Evolutionary conservation across 2,329 filamentous ascomycete species (phyloP).

Genomic region (Hypoxylon sp.): DNA sequence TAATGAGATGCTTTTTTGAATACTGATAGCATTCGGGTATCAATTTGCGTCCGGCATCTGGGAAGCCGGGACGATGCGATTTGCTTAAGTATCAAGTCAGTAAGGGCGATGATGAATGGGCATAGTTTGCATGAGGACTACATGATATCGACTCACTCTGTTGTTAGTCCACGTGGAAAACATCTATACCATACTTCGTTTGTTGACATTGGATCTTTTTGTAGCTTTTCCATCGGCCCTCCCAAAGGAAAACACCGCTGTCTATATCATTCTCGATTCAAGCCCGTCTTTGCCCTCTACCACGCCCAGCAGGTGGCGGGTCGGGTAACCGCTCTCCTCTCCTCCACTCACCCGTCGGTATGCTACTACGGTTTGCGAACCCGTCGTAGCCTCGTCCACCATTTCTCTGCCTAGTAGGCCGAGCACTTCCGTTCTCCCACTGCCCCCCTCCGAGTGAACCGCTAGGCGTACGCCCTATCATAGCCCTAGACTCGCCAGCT

Average conservation of each 20-base stretch:
- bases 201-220: slow-evolving; percentile 5
- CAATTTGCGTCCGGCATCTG: slow-evolving; percentile 1
- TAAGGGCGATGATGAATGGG: background rate
- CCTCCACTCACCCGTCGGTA: slow-evolving; percentile 75
- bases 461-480: slow-evolving; percentile 45
- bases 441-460: slow-evolving; percentile 55
- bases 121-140: background rate
- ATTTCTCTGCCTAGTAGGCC: slow-evolving; percentile 55
- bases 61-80: slow-evolving; percentile 1
- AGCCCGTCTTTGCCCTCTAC: slow-evolving; percentile 64
- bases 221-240: slow-evolving; percentile 5
- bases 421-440: slow-evolving; percentile 60
- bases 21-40: slow-evolving; percentile 25
- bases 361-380: slow-evolving; percentile 57
- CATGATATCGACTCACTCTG: slow-evolving; percentile 30
- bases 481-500: slow-evolving; percentile 55
- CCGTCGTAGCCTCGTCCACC: slow-evolving; percentile 55
- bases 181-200: slow-evolving; percentile 25
- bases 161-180: slow-evolving; percentile 19
- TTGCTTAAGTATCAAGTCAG: slow-evolving; percentile 13
- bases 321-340: slow-evolving; percentile 75
- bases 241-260: background rate
- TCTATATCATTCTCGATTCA: slow-evolving; percentile 44
- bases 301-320: slow-evolving; percentile 56
- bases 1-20: slow-evolving; percentile 24